phyloP scores from a whole-genome alignment of 495 filamentous ascomycete species.

The Aspergillus biplanus region DNA sequence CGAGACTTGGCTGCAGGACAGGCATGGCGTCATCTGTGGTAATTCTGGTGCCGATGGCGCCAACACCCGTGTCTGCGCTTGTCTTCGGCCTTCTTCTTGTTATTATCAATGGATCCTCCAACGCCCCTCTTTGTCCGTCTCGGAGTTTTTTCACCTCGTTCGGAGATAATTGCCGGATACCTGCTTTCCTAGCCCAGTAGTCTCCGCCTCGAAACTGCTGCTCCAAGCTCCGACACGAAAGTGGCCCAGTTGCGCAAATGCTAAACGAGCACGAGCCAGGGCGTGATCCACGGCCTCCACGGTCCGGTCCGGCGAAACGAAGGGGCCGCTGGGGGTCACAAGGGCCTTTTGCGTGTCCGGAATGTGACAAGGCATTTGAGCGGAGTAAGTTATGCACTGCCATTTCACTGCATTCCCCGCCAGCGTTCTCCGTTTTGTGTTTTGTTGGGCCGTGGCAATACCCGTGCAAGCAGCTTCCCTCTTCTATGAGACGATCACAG shows the following conservation, averaged over 20 bases:
- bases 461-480: neutral
- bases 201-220: neutral
- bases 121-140: neutral
- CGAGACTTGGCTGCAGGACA: conserved; percentile 1
- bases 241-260: neutral
- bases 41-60: neutral
- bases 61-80: neutral
- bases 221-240: neutral
- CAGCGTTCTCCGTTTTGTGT: neutral
- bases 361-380: conserved; percentile 11
- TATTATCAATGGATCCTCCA: neutral
- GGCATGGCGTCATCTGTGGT: neutral
- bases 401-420: neutral
- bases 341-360: conserved; percentile 7
- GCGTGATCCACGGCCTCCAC: neutral
- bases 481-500: neutral
- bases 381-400: conserved; percentile 2
- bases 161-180: neutral
- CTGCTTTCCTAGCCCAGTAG: neutral
- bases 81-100: too few relatives aligned
- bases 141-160: neutral
- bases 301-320: neutral
- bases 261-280: neutral
- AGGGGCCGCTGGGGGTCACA: conserved; percentile 1
- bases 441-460: neutral